Base-by-base conservation (phyloP, 2,329 filamentous ascomycete species). In the Trichoderma sp. region DNA sequence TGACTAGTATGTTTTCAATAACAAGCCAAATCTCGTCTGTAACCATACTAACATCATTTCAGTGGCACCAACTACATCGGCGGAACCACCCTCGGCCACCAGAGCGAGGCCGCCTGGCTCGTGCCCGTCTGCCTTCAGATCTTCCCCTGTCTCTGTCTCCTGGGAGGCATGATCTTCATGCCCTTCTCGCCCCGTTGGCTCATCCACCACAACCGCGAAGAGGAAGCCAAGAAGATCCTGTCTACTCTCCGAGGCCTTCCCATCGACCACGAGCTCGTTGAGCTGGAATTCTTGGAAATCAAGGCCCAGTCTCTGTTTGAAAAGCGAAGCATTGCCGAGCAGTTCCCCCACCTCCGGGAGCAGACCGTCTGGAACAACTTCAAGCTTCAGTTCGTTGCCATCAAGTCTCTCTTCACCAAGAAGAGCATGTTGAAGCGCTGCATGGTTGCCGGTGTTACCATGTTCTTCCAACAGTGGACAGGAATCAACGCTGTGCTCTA, bases 231-330 rank as follows among this genome's bases (percentile, higher is more conserved):
- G 17, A 78, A 79, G 11, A 88, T 90, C 1, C 85, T 95, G 1
- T 88, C 91, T 0, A 84, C 79, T 64, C 87, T 95, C 3, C 89
- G 93, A 28, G 85, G 85, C 6, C 85, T 93, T 0, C 79, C 88
- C 0, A 77, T 82, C 17, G 87, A 91, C 74, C 87, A 94, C 76
- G 89, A 93, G 71, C 85, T 93, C 0, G 87, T 95, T 47, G 87
- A 91, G 74, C 84, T 94, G 1, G 93, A 95, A 76, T 94, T 92
- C 77, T 86, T 94, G n/a, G 93, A 95, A 78, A 95, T 95, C 81
- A 93, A 93, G 79, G 92, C 92, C 0, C 91, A 94, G 79, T 91
- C 89, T 0, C 80, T 92, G 20, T 96, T 95, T 75, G 92, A 95
- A 80, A 68, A 94, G 81, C 86, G 90, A 58, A 89, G 88, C 3